Evolutionary conservation across 768 basidiomycete genomes (phyloP), one percentile per base, ranked within the genome.

Genomic region (Jaapia argillacea): DNA sequence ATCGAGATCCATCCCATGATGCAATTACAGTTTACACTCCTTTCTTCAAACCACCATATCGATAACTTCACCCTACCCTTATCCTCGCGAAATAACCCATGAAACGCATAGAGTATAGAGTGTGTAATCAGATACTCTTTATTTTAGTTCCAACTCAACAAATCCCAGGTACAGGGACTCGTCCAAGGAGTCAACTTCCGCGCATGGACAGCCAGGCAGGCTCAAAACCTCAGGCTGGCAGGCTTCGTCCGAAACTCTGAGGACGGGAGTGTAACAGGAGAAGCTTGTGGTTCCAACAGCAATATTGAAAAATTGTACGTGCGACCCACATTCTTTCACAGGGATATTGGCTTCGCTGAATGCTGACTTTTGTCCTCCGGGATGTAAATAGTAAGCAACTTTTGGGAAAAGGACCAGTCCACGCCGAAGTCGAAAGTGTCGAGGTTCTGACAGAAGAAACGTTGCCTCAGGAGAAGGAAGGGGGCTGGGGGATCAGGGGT

Each of bases 181-280:
- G 37, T 38, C 37, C 37, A 38, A 22, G 37, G 37, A 12, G 37
- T 38, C 7, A 38, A 38, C 37, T 38, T 38, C 37, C 37, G 37
- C 37, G 10, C 10, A 12, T 38, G 37, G 37, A 38, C 37, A 21
- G 37, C 37, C 10, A 38, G 22, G 37, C 10, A 38, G 20, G 37
- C 37, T 12, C 10, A 22, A 7, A 7, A 10, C 13, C 37, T 38
- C 37, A 22, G 20, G 10, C 10, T 38, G 10, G 20, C 21, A 21
- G 37, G 37, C 10, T 38, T 7, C 10, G 20, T 38, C 10, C 37
- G 20, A 21, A 38, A 38, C 37, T 13, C 37, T 12, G 13, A 12
- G 10, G 37, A 38, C 10, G 37, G 37, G 37, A 12, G 22, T 21
- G 37, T 38, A 12, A 21, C 10, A 7, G 37, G 37, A 12, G 37